Percentiles rank a stretch among this genome's conserved stretches.
These are phyloP conservation scores for Endogone sp. DNA, from an alignment of 192 early-diverging fungal genomes.

Conservation along the genomic window DNA sequence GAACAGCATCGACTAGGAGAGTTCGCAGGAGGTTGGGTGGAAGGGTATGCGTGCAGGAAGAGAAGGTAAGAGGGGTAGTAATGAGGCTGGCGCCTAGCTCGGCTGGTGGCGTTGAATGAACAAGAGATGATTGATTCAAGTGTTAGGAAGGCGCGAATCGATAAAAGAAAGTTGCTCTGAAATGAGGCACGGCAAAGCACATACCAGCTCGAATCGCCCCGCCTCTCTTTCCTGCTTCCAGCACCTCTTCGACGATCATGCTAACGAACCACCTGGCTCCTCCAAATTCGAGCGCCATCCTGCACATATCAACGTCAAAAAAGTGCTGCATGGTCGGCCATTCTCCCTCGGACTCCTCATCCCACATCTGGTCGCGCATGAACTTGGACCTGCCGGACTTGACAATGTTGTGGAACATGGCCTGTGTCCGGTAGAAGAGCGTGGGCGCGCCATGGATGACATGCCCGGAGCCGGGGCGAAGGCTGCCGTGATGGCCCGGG, in stretches of 20 bases:
- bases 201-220: slow-evolving; percentile 38
- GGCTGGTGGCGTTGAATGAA: slow-evolving; percentile 17
- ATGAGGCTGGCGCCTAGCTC: slow-evolving; percentile 32
- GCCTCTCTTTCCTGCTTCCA: slow-evolving; percentile 31
- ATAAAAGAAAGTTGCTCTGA: not conserved
- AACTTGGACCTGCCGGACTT: slow-evolving; percentile 34
- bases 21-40: slow-evolving; percentile 22
- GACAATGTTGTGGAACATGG: slow-evolving; percentile 32
- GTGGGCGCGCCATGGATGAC: not conserved
- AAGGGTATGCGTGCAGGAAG: slow-evolving; percentile 6
- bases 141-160: not conserved
- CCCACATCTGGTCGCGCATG: slow-evolving; percentile 26
- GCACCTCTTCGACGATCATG: slow-evolving; percentile 30
- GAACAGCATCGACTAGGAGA: slow-evolving; percentile 21
- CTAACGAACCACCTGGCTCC: slow-evolving; percentile 25
- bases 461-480: not conserved
- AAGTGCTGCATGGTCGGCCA: slow-evolving; percentile 20
- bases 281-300: slow-evolving; percentile 29
- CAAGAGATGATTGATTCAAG: not conserved
- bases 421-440: slow-evolving; percentile 20
- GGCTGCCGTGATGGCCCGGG: not conserved
- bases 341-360: slow-evolving; percentile 2
- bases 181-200: not conserved
- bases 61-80: slow-evolving; percentile 19
- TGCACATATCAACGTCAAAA: slow-evolving; percentile 30